Conservation (phyloP, 768 basidiomycete species). For the Arthromyces matolae region DNA sequence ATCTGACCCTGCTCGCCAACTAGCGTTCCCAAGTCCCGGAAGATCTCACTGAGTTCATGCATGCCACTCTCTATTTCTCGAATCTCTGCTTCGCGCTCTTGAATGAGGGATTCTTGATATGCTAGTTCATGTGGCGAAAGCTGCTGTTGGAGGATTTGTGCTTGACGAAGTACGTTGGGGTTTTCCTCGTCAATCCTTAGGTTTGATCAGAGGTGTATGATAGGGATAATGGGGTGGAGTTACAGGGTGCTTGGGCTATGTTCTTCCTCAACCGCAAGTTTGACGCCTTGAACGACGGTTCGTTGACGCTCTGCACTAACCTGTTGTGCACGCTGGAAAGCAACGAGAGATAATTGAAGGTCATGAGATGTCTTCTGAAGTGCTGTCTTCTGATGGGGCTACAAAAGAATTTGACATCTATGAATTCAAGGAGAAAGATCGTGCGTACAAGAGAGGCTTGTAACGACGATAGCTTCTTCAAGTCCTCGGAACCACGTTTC, state of each 20-base stretch:
- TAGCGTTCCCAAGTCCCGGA: slow-evolving; percentile 91
- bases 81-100: slow-evolving; percentile 92
- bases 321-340: slow-evolving; percentile 90
- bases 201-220: slow-evolving; percentile 5
- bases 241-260: slow-evolving; percentile 29
- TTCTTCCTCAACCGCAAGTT: slow-evolving; percentile 79
- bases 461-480: slow-evolving; percentile 81
- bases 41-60: slow-evolving; percentile 93
- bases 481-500: slow-evolving; percentile 87
- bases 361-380: slow-evolving; percentile 94
- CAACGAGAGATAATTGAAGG: slow-evolving; percentile 81
- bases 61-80: slow-evolving; percentile 96
- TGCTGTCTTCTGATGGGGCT: slow-evolving; percentile 80
- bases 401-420: slow-evolving; percentile 1
- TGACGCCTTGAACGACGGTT: slow-evolving; percentile 83
- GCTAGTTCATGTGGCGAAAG: slow-evolving; percentile 90
- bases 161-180: slow-evolving; percentile 61
- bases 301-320: slow-evolving; percentile 87
- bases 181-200: slow-evolving; percentile 33
- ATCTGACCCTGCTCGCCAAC: slow-evolving; percentile 93
- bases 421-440: not conserved
- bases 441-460: slow-evolving; percentile 56
- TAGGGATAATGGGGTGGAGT: slow-evolving; percentile 8
- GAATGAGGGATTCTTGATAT: slow-evolving; percentile 92
- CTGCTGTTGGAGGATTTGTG: slow-evolving; percentile 64